Base-by-base conservation (phyloP, 306 rosid species). In the Cucumis hystrix region DNA sequence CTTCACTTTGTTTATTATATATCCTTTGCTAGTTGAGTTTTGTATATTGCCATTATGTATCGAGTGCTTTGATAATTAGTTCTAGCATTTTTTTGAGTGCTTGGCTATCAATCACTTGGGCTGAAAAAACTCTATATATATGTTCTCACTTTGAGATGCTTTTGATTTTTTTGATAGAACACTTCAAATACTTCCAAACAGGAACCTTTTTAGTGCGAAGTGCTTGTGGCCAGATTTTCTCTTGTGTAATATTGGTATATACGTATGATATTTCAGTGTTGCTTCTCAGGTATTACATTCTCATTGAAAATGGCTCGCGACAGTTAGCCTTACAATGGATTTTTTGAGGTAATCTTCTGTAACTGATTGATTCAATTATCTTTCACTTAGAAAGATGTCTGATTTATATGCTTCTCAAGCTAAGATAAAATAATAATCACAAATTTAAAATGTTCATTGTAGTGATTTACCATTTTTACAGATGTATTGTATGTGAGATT, bases 401-500 rank as follows among this genome's bases (percentile, higher is more conserved):
- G 55, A 33, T 41, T 58, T 56, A 6, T 60, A 14, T 33, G 64
- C 65, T 59, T 73, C 82, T 66, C 64, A 65, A 51, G 54, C 75
- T 35, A 41, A 41, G 43, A 45, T 20, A 74, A 83, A 45, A 28
- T 28, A 69, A 43, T 65, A 72, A 51, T 73, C 70, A 58, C 77
- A 14, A 65, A 18, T 4, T 70, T 25, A 23, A 25, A 59, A 23
- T 21, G 58, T 70, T 23, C 59, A 49, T 70, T 47, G 39, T 70
- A 70, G 76, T 70, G 68, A 20, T 70, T 57, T 74, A 10, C 33
- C 47, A 58, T 75, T 56, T 71, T 79, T 35, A 76, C 90, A 95
- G 98, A 89, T 90, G 76, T 90, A 92, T 84, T 95, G 87, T 61
- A 88, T 92, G 97, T 95, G 99, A 97, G 99, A 92, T 79, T 87